Conservation (phyloP, 352 stramenopile genomes). For the Phytophthora melonis region DNA sequence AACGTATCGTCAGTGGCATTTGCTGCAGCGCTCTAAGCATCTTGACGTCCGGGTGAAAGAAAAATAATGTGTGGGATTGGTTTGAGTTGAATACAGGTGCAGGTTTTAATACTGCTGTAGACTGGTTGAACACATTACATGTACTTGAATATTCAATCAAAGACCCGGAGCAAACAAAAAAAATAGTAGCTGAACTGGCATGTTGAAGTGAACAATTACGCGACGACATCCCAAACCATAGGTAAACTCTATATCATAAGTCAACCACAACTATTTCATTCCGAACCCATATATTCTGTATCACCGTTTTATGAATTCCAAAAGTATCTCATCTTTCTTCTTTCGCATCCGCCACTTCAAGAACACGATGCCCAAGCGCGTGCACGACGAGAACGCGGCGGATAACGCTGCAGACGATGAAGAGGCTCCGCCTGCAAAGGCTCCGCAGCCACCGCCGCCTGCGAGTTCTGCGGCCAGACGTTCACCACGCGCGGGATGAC, state of each 20-base stretch:
- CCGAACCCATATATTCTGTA: not conserved
- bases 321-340: not conserved
- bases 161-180: too few relatives aligned
- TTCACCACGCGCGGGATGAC: conserved; percentile 28
- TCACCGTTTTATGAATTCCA: not conserved
- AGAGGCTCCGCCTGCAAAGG: conserved; percentile 6
- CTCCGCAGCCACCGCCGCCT: not conserved
- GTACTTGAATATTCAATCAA: too few relatives aligned
- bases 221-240: not conserved
- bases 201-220: not conserved
- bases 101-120: too few relatives aligned
- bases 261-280: not conserved
- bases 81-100: too few relatives aligned
- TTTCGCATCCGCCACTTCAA: not conserved
- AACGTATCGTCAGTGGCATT: too few relatives aligned
- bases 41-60: too few relatives aligned
- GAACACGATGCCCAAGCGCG: conserved; percentile 7
- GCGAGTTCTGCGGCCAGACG: conserved; percentile 25
- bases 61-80: too few relatives aligned
- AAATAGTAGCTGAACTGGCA: not conserved
- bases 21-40: too few relatives aligned
- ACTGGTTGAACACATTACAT: too few relatives aligned
- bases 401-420: not conserved
- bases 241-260: not conserved
- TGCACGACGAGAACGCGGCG: not conserved